Evolutionary conservation across 805 yeast species (phyloP), one percentile per base, ranked within the genome.

Genomic region (Blastobotrys robertii): DNA sequence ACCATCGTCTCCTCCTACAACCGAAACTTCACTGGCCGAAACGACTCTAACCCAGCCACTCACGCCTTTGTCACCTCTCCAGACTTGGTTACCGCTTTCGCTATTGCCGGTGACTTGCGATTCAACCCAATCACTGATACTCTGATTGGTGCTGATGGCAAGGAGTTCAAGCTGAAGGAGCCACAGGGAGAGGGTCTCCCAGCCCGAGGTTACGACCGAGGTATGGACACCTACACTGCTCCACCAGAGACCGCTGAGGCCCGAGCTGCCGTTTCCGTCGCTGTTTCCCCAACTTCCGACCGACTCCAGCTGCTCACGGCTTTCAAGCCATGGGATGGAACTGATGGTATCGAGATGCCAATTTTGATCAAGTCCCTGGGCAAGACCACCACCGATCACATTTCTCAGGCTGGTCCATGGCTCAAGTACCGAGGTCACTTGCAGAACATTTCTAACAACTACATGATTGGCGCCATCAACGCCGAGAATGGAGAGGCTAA

Each of bases 341-440:
- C 86, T 76, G 97, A 90, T 65, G 86, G 94, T 59, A 64, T 67
- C 54, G 74, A 74, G 64, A 72, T 90, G 76, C 97, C 96, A 69
- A 90, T 90, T 59, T 80, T 90, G 72, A 85, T 90, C 71, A 90
- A 92, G 75, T 84, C 96, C 56, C 73, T 81, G 51, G 97, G 97
- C 73, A 90, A 90, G 79, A 88, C 97, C 67, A 90, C 98, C 60
- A 90, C 98, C 58, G 98, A 90, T 74, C 98, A 90, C 74, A 90
- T 90, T 62, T 90, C 97, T 62, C 88, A 86, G 94, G 98, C 98
- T 64, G 98, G 98, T 73, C 97, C 97, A 65, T 90, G 98, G 98
- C 84, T 90, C 78, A 90, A 90, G 76, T 90, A 90, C 90, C 85
- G 97, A 77, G 98, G 98, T 72, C 98, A 90, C 75, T 77, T 90